phyloP scores from a whole-genome alignment of 306 rosid genomes.

The Prunus davidiana region DNA sequence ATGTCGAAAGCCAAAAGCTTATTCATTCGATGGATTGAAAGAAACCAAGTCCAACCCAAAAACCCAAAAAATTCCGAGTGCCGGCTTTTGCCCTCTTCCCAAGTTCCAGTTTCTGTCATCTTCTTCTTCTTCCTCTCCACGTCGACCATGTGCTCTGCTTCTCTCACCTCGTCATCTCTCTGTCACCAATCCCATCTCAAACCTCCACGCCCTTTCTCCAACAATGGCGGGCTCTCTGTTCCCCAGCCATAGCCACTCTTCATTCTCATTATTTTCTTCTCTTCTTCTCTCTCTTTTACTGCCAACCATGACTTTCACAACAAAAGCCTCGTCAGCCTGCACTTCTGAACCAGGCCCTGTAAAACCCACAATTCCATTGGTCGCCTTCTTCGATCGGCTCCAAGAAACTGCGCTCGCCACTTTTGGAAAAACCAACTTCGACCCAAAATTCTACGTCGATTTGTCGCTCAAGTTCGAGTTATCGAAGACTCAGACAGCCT shows the following conservation, averaged over 20 bases:
- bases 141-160: not conserved
- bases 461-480: conserved; percentile 53
- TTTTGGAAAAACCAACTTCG: conserved; percentile 42
- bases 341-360: conserved; percentile 19
- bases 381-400: conserved; percentile 54
- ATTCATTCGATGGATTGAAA: not conserved
- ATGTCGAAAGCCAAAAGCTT: not conserved
- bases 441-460: conserved; percentile 76
- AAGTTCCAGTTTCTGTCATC: not conserved
- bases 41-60: not conserved
- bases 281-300: not conserved
- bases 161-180: not conserved
- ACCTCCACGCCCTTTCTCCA: not conserved
- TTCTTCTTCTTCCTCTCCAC: not conserved
- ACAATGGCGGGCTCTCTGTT: not conserved
- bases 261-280: not conserved
- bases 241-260: not conserved
- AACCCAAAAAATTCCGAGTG: not conserved
- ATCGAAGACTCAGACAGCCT: conserved; percentile 38
- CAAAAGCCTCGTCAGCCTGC: conserved; percentile 18
- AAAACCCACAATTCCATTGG: conserved; percentile 45
- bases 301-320: conserved; percentile 2
- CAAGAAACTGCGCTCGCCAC: conserved; percentile 52
- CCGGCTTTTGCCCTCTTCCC: conserved; percentile 8
- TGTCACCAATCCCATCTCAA: not conserved